These are phyloP conservation scores for Colletotrichum abscissum DNA, from an alignment of 2,329 filamentous ascomycete species.

Conservation along the genomic window DNA sequence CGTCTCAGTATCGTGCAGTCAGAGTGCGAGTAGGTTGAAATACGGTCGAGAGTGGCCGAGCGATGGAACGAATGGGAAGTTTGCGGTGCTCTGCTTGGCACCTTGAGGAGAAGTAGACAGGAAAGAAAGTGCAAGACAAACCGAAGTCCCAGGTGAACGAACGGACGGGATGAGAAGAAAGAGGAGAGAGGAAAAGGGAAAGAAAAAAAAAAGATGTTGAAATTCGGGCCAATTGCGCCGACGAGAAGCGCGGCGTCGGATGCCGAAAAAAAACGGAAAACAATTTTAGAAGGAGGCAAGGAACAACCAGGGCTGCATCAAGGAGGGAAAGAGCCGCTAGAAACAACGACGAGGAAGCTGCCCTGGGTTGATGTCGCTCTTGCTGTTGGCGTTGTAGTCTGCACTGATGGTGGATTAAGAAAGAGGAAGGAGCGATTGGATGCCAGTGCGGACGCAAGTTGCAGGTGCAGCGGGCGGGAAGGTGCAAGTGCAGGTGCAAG, in stretches of 20 bases:
- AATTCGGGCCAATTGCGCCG: constrained; percentile 14
- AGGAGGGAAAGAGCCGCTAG: neutral
- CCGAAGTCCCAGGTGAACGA: neutral
- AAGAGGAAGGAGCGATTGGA: constrained; percentile 9
- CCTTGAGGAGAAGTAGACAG: neutral
- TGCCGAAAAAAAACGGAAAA: neutral
- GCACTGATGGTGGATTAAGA: neutral
- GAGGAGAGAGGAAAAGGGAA: neutral
- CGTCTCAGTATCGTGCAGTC: neutral
- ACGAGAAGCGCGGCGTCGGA: constrained; percentile 7
- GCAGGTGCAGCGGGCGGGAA: constrained; percentile 8
- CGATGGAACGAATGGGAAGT: neutral
- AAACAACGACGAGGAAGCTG: neutral
- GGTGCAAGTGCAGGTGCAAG: neutral
- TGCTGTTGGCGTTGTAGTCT: neutral
- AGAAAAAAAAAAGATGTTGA: neutral
- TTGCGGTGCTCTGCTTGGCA: neutral
- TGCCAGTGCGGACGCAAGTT: neutral
- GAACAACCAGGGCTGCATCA: neutral
- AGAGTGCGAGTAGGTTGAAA: neutral
- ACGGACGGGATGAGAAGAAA: neutral
- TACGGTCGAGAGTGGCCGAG: neutral
- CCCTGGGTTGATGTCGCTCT: neutral
- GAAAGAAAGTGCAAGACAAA: neutral
- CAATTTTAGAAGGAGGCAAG: constrained; percentile 4